Evolutionary conservation across 2,329 filamentous ascomycete species (phyloP).

Genomic region (Huntiella savannae): DNA sequence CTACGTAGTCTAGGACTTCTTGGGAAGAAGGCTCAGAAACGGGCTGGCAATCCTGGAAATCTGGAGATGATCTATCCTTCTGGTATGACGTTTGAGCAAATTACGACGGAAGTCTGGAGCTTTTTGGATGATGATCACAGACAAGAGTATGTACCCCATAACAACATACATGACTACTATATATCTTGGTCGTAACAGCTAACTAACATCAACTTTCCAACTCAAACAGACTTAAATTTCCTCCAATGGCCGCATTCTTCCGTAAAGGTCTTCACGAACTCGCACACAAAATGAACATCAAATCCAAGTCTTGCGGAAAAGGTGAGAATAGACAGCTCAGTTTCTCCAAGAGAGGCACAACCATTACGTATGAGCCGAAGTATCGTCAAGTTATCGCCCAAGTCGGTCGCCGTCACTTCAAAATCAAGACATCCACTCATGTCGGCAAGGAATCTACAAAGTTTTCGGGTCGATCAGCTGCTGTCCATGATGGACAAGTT

Average conservation of each 20-base stretch:
- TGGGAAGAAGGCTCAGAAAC: constrained; percentile 39
- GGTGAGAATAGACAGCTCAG: constrained; percentile 57
- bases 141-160: constrained; percentile 33
- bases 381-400: not conserved
- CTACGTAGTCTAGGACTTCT: constrained; percentile 47
- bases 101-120: constrained; percentile 50
- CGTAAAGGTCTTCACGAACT: constrained; percentile 67
- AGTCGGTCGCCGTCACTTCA: constrained; percentile 6
- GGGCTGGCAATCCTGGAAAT: constrained; percentile 40
- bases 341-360: constrained; percentile 27
- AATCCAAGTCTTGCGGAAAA: constrained; percentile 64
- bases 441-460: not conserved
- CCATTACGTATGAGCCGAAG: not conserved
- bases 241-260: constrained; percentile 63
- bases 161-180: not conserved
- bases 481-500: constrained; percentile 53
- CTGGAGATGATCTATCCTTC: constrained; percentile 33
- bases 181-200: not conserved
- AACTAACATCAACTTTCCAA: constrained; percentile 8
- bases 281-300: constrained; percentile 55
- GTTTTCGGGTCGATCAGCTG: constrained; percentile 13
- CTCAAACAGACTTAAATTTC: constrained; percentile 43
- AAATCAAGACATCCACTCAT: constrained; percentile 1
- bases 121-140: constrained; percentile 47
- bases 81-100: constrained; percentile 26